phyloP scores from a whole-genome alignment of 2,329 filamentous ascomycete species.

The Alternaria sp. region DNA sequence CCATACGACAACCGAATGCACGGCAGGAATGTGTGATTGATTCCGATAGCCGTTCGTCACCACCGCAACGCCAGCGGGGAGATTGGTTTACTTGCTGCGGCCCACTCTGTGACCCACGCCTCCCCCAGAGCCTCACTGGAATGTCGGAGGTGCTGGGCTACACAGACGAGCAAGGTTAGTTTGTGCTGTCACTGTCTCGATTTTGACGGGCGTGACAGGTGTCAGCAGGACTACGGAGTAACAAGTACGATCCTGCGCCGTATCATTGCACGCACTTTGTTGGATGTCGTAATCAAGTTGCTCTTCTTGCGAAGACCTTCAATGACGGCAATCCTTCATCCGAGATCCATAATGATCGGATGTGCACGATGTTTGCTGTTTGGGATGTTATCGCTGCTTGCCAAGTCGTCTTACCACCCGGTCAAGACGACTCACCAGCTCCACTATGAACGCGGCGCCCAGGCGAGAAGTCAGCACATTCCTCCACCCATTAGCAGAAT shows the following conservation, averaged over 20 bases:
- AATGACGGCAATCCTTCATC: constrained; percentile 2
- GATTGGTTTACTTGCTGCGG: constrained; percentile 16
- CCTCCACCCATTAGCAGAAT: background rate
- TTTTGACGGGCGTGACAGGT: constrained; percentile 28
- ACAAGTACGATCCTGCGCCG: constrained; percentile 13
- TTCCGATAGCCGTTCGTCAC: constrained; percentile 23
- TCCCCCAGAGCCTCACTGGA: constrained; percentile 14
- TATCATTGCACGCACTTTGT: constrained; percentile 17
- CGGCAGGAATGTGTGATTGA: constrained; percentile 34
- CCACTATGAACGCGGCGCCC: constrained; percentile 3
- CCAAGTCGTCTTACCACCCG: background rate
- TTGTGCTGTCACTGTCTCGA: constrained; percentile 14
- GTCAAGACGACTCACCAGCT: constrained; percentile 3
- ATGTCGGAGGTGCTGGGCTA: background rate
- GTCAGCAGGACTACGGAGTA: constrained; percentile 14
- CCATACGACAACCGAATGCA: constrained; percentile 34
- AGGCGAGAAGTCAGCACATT: background rate
- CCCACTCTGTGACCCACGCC: constrained; percentile 13
- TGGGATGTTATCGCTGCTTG: background rate
- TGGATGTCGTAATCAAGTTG: background rate
- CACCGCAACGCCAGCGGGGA: constrained; percentile 20
- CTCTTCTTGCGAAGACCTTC: constrained; percentile 12
- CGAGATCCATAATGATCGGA: background rate
- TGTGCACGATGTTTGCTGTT: constrained; percentile 1
- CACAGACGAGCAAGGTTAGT: constrained; percentile 10